These are phyloP conservation scores for Auxenochlorella protothecoides DNA, from an alignment of 139 green algal genomes.

Conservation along the genomic window DNA sequence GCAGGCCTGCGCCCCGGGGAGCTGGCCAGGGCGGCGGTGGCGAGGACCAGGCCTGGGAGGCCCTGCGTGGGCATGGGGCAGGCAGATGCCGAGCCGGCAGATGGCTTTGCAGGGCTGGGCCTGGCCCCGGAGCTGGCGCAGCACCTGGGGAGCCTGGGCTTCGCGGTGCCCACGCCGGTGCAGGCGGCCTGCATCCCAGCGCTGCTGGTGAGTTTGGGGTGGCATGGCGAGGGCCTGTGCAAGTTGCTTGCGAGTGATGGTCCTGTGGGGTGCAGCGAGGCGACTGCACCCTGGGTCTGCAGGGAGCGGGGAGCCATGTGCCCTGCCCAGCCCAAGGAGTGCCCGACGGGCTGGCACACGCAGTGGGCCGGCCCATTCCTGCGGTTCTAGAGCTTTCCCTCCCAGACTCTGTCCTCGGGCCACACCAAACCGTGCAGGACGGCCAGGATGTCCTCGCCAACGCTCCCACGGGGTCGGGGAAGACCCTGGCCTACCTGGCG, in stretches of 20 bases:
- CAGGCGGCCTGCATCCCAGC: slow-evolving; percentile 43
- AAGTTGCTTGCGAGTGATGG: too few species aligned
- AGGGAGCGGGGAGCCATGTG: too few species aligned
- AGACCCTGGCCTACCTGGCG: slow-evolving; percentile 85
- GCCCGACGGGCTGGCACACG: too few species aligned
- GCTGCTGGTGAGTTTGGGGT: slow-evolving; percentile 25
- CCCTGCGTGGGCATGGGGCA: too few species aligned
- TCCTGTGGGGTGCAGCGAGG: too few species aligned
- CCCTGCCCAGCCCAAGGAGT: too few species aligned
- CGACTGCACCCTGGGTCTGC: too few species aligned
- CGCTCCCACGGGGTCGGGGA: slow-evolving; percentile 74
- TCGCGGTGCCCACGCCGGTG: slow-evolving; percentile 49
- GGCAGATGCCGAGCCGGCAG: not conserved
- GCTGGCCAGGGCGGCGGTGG: not conserved
- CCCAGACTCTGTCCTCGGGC: too few species aligned
- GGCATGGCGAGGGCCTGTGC: too few species aligned
- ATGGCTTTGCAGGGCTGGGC: slow-evolving; percentile 13
- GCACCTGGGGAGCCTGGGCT: slow-evolving; percentile 28
- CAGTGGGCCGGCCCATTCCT: too few species aligned
- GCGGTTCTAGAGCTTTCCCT: too few species aligned
- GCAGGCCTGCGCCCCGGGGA: slow-evolving; percentile 5
- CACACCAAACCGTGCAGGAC: slow-evolving; percentile 19
- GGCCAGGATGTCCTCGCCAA: slow-evolving; percentile 56
- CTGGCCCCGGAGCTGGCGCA: slow-evolving; percentile 6
- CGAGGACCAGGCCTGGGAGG: too few species aligned